Evolutionary conservation across 768 basidiomycete species (phyloP).

Genomic region (Trametes coccinea): DNA sequence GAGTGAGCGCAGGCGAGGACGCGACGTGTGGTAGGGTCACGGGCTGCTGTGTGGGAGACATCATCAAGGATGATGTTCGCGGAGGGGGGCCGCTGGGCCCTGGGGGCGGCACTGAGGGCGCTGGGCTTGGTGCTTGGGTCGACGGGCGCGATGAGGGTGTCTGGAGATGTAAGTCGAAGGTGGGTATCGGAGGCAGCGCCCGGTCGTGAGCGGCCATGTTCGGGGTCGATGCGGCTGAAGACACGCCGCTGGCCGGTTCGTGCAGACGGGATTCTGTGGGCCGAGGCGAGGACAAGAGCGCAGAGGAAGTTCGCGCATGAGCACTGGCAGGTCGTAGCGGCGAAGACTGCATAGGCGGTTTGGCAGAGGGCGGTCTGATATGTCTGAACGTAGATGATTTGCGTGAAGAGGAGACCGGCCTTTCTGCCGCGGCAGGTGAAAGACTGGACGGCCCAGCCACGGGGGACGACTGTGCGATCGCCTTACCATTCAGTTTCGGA

Average conservation of each 20-base stretch:
- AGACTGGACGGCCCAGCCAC: conserved; percentile 23
- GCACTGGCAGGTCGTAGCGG: conserved; percentile 36
- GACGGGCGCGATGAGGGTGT: conserved; percentile 22
- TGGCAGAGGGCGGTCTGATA: conserved; percentile 33
- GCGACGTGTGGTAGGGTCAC: neutral
- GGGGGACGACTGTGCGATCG: conserved; percentile 13
- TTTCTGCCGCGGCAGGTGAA: conserved; percentile 3
- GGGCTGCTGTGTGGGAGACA: conserved; percentile 7
- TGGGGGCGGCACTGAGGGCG: conserved; percentile 12
- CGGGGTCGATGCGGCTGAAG: conserved; percentile 25
- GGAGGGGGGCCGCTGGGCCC: conserved; percentile 3
- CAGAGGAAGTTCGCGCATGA: conserved; percentile 22
- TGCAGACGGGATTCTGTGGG: conserved; percentile 1
- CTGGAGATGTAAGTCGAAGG: conserved; percentile 23
- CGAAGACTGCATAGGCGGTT: conserved; percentile 34
- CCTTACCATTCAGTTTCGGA: conserved; percentile 17
- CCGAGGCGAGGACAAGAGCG: conserved; percentile 22
- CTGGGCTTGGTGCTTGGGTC: conserved; percentile 18
- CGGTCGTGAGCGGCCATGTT: conserved; percentile 23
- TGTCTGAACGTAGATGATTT: conserved; percentile 56
- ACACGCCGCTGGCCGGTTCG: conserved; percentile 20
- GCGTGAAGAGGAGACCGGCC: conserved; percentile 25
- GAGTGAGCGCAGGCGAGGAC: conserved; percentile 22
- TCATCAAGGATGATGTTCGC: conserved; percentile 10
- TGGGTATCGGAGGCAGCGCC: conserved; percentile 27